Evolutionary conservation across 2,329 filamentous ascomycete genomes (phyloP).

Genomic region (Fusarium aywerte): DNA sequence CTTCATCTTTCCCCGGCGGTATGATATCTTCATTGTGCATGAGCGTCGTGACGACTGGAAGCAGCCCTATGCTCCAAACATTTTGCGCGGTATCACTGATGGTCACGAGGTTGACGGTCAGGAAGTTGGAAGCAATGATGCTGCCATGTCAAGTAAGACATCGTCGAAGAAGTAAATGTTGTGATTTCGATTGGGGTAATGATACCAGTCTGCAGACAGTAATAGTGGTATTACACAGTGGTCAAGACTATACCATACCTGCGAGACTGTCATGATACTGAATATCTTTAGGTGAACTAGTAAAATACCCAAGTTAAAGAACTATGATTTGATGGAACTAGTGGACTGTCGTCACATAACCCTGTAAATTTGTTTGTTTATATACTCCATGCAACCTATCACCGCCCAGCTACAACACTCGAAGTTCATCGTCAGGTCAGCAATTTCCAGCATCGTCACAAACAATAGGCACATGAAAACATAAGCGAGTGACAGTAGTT

Average conservation of each 20-base stretch:
- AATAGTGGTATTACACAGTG: background rate
- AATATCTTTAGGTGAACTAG: no score
- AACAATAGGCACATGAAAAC: background rate
- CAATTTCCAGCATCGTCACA: background rate
- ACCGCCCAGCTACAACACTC: no score
- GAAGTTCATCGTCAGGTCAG: no score
- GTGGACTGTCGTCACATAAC: no score
- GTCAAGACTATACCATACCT: background rate
- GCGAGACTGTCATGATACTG: background rate
- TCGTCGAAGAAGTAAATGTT: background rate
- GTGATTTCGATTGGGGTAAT: background rate
- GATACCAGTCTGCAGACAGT: background rate
- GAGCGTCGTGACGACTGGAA: background rate
- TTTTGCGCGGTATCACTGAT: background rate
- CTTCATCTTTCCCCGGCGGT: background rate
- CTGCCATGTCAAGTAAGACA: background rate
- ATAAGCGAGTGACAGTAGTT: background rate
- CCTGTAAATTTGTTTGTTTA: no score
- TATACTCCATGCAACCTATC: no score
- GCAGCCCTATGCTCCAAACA: background rate
- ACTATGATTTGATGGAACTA: no score
- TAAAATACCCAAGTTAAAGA: no score
- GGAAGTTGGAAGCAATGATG: fast-evolving
- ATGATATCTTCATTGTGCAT: background rate
- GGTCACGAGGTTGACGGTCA: background rate